Evolutionary conservation across 768 basidiomycete species (phyloP).

Genomic region (Gloeophyllum trabeum): DNA sequence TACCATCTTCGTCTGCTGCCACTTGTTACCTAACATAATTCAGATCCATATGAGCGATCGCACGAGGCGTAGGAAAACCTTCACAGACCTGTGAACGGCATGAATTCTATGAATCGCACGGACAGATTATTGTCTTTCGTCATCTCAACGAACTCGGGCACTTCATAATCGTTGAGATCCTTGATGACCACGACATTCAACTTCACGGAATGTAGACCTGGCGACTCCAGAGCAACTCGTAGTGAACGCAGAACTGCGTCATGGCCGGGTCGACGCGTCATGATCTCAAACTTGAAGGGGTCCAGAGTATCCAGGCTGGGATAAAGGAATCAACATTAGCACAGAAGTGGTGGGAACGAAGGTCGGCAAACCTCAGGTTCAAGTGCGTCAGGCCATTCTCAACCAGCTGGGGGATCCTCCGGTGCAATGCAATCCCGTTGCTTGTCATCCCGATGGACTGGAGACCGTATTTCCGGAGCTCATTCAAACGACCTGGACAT

Average conservation of each 20-base stretch:
- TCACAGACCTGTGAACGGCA: constrained; percentile 76
- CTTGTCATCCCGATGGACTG: constrained; percentile 77
- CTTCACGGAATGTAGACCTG: constrained; percentile 52
- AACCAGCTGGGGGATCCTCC: constrained; percentile 59
- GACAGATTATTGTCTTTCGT: constrained; percentile 52
- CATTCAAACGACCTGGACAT: constrained; percentile 43
- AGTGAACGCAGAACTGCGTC: constrained; percentile 63
- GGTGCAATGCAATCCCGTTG: constrained; percentile 70
- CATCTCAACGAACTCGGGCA: constrained; percentile 69
- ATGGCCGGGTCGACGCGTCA: constrained; percentile 72
- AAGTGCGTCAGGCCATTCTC: constrained; percentile 70
- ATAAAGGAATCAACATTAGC: constrained; percentile 1
- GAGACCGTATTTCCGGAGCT: constrained; percentile 49
- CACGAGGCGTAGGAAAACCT: constrained; percentile 1
- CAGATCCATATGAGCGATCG: constrained; percentile 3
- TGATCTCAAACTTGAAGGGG: constrained; percentile 79
- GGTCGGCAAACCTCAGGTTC: constrained; percentile 38
- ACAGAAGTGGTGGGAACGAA: not conserved
- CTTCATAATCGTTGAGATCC: constrained; percentile 73
- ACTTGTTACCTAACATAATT: constrained; percentile 60
- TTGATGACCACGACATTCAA: constrained; percentile 79
- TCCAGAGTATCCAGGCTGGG: constrained; percentile 74
- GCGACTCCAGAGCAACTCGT: constrained; percentile 43
- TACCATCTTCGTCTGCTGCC: constrained; percentile 76
- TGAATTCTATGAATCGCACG: constrained; percentile 86